Conservation (phyloP, 2,329 filamentous ascomycete species). For the Spiromastix sp. region DNA sequence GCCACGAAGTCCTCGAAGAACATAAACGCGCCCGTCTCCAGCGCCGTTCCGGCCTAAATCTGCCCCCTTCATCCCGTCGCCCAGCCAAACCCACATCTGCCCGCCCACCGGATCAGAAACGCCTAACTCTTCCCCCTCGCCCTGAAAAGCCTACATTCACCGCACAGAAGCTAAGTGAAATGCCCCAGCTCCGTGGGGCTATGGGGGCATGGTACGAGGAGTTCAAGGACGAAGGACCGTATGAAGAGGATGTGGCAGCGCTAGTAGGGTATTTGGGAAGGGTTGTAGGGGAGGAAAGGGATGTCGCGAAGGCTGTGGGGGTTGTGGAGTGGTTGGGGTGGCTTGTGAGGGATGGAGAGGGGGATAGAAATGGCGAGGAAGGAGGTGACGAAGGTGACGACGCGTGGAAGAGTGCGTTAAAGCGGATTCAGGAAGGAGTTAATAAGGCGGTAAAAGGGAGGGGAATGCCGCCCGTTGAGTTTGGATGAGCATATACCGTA, state of each 20-base stretch:
- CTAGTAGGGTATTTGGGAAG: constrained; percentile 61
- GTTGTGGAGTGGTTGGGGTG: constrained; percentile 55
- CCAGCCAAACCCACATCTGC: neutral
- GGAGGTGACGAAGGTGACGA: too few relatives aligned
- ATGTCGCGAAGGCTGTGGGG: constrained; percentile 63
- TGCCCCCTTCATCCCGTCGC: constrained; percentile 16
- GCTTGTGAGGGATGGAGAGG: constrained; percentile 23
- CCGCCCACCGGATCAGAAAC: constrained; percentile 22
- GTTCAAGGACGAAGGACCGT: constrained; percentile 65
- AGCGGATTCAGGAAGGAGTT: constrained; percentile 25
- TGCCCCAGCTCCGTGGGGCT: constrained; percentile 61
- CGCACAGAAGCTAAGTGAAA: constrained; percentile 41
- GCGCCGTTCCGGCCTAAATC: constrained; percentile 42
- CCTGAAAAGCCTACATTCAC: constrained; percentile 52
- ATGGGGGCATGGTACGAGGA: constrained; percentile 65
- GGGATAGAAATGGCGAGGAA: neutral
- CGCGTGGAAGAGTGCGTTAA: constrained; percentile 12
- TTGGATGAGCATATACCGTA: too few relatives aligned
- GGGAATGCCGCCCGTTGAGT: constrained; percentile 46
- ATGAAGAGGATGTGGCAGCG: constrained; percentile 64
- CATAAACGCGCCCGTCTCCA: constrained; percentile 53
- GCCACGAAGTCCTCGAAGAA: constrained; percentile 66
- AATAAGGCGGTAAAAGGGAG: constrained; percentile 46
- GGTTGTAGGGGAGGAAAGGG: constrained; percentile 65
- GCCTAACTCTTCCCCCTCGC: constrained; percentile 38